A percentile compares a stretch with the other conserved stretches of the same genome.
These are phyloP conservation scores for Lentinula boryana DNA, from an alignment of 768 basidiomycete genomes.

Conservation along the genomic window DNA sequence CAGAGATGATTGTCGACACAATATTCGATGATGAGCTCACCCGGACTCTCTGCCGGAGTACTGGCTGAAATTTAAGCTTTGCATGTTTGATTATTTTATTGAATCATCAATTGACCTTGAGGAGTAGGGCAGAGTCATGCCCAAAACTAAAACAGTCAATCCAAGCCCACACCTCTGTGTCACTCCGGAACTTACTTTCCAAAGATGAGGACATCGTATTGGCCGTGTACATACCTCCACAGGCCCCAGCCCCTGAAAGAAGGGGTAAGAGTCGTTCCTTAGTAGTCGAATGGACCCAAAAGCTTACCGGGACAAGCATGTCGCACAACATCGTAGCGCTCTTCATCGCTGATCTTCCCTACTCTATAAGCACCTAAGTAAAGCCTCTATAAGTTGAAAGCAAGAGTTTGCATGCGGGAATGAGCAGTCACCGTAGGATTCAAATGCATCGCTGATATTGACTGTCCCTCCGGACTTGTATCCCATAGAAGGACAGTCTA, in stretches of 20 bases:
- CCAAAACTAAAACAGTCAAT: conserved; percentile 43
- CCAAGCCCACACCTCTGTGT: not conserved
- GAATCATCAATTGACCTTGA: conserved; percentile 22
- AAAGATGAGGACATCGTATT: conserved; percentile 25
- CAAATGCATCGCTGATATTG: conserved; percentile 81
- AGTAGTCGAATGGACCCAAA: no score
- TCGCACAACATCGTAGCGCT: conserved; percentile 79
- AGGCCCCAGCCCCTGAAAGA: conserved; percentile 59
- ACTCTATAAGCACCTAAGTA: conserved; percentile 65
- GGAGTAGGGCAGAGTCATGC: conserved; percentile 83
- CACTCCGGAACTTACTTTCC: not conserved
- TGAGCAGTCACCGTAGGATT: conserved; percentile 59
- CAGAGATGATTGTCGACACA: not conserved
- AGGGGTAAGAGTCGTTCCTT: not conserved
- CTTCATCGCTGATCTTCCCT: conserved; percentile 73
- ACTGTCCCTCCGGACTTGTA: conserved; percentile 75
- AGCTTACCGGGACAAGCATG: conserved; percentile 63
- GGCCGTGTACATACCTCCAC: conserved; percentile 74
- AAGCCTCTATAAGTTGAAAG: not conserved
- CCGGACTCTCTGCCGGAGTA: conserved; percentile 67
- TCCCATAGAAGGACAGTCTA: conserved; percentile 77
- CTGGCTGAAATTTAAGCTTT: conserved; percentile 20
- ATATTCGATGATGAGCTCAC: conserved; percentile 26
- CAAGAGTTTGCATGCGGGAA: not conserved
- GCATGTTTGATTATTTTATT: not conserved